Conservation (phyloP, 306 rosid species). For the Cicer chorassanicum region DNA sequence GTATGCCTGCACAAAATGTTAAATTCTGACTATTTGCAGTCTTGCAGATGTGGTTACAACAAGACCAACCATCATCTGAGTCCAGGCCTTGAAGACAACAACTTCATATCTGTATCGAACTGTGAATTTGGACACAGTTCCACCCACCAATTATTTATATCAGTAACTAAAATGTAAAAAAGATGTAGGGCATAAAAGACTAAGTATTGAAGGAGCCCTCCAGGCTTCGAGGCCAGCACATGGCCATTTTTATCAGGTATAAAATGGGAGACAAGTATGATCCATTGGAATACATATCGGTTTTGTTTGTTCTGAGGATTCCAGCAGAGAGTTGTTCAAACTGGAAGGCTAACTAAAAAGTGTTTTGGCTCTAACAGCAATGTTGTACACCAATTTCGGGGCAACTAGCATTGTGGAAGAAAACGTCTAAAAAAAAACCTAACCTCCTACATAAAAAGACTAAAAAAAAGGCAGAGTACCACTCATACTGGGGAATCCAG, state of each 20-base stretch:
- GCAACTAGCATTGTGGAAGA: slow-evolving; percentile 29
- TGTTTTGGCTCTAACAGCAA: slow-evolving; percentile 36
- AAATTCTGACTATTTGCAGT: slow-evolving; percentile 93
- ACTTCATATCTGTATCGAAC: slow-evolving; percentile 80
- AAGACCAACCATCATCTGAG: slow-evolving; percentile 91
- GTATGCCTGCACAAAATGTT: slow-evolving; percentile 99
- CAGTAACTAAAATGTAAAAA: slow-evolving; percentile 68
- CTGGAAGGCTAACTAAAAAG: slow-evolving; percentile 25
- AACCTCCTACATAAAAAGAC: slow-evolving; percentile 12
- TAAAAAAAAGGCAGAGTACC: slow-evolving; percentile 27
- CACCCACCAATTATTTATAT: slow-evolving; percentile 80
- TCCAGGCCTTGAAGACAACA: slow-evolving; percentile 83
- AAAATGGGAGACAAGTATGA: slow-evolving; percentile 42
- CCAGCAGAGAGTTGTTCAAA: slow-evolving; percentile 41
- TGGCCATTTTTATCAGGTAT: slow-evolving; percentile 37
- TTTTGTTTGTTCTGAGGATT: slow-evolving; percentile 30
- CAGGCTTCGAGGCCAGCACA: slow-evolving; percentile 49
- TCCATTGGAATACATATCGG: slow-evolving; percentile 38
- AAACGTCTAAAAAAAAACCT: slow-evolving; percentile 29
- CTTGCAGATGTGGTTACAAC: slow-evolving; percentile 84
- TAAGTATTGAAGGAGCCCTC: slow-evolving; percentile 61
- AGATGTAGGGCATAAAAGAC: slow-evolving; percentile 58
- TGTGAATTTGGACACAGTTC: slow-evolving; percentile 81
- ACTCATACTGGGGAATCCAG: slow-evolving; percentile 46
- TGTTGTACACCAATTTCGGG: slow-evolving; percentile 26